Evolutionary conservation across 148 eudicot species (phyloP).

Genomic region (Rhododendron mucronatum): DNA sequence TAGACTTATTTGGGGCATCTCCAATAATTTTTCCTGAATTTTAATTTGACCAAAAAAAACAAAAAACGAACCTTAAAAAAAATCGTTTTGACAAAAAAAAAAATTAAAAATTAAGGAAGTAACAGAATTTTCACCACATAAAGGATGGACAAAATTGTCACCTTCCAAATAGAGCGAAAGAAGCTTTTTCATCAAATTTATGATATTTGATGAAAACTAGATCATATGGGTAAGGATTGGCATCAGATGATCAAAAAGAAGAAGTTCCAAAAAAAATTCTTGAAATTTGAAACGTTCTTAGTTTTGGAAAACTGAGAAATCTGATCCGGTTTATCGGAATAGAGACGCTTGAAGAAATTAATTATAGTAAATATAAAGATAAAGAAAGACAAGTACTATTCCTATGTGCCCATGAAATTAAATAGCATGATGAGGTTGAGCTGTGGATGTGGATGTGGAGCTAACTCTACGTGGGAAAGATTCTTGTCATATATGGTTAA

Average conservation of each 20-base stretch:
- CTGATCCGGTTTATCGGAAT: neutral
- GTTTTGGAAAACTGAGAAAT: neutral
- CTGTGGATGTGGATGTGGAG: neutral
- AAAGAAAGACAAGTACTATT: neutral
- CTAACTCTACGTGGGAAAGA: neutral
- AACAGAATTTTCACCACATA: neutral
- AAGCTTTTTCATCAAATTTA: neutral
- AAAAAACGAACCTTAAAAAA: too few species aligned
- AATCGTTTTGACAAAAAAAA: too few species aligned
- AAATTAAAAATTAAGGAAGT: neutral
- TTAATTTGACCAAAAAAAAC: too few species aligned
- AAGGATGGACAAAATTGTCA: too few species aligned
- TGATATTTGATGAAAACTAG: too few species aligned
- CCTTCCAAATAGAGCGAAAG: neutral
- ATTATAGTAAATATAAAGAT: neutral
- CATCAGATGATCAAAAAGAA: neutral
- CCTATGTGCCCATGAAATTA: neutral
- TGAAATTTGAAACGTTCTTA: neutral
- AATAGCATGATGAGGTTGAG: neutral
- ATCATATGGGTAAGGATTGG: too few species aligned
- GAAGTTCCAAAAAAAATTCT: neutral
- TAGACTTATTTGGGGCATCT: neutral
- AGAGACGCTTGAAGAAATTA: neutral
- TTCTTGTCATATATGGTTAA: conserved; percentile 9
- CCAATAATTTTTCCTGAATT: neutral